Base-by-base conservation (phyloP, 257 asterid genomes). In the Mentha longifolia region DNA sequence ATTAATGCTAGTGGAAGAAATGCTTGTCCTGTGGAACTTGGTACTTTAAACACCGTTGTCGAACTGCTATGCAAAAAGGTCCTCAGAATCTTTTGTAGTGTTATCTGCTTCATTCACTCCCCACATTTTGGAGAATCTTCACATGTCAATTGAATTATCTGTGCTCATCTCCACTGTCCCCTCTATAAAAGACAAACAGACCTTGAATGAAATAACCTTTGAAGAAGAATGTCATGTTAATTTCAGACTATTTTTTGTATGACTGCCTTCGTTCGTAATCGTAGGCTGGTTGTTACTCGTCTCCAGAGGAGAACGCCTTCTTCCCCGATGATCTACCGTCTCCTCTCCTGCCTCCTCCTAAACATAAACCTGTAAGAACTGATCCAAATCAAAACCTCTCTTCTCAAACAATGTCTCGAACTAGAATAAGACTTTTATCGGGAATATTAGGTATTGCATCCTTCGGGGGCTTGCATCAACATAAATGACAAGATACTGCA, bases 51-150 rank as follows among this genome's bases (percentile, higher is more conserved):
- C 73, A 68, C 72, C 39, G 87, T 85, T 75, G 76, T 91, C 73
- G 78, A 70, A 77, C 86, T 94, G 69, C 81, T 84, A 59, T 94
- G 99, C 71, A 84, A 84, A 66, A 88, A 94, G 98, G 99, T 94
- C 25, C 47, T 12, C 47, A 15, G 17, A 63, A 70, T 77, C 55
- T 20, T 30, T n/a, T n/a, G n/a, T n/a, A n/a, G n/a, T 1, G 37
- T 25, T 33, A 61, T 49, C 20, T 67, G 60, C 59, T 61, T 55
- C 73, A 71, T 68, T 31, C 37, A 15, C 61, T 22, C 14, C 17
- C 54, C 17, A 14, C 37, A 31, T 45, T 49, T 64, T 65, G 59
- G 31, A 10, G 25, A 55, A 57, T 65, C 42, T 77, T 54, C 42
- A 61, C 16, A n/a, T 39, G 30, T 37, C 50, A 17, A 39, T 37